Percentiles rank a stretch among this genome's conserved stretches.
These are phyloP conservation scores for Clarireedia paspali DNA, from an alignment of 2,329 filamentous ascomycete species.

Conservation along the genomic window DNA sequence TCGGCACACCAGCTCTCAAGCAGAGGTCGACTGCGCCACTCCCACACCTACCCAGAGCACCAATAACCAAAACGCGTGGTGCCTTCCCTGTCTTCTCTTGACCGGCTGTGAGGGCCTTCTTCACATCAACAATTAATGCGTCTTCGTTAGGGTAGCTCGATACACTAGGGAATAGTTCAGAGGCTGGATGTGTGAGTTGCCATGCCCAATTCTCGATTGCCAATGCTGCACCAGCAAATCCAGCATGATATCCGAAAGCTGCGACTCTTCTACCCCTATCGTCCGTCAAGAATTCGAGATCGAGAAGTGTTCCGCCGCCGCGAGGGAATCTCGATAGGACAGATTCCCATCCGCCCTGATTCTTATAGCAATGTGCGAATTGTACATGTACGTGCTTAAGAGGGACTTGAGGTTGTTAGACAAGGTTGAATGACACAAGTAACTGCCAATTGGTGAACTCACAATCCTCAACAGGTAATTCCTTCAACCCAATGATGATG, in stretches of 20 bases:
- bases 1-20: slow-evolving; percentile 62
- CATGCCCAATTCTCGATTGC: slow-evolving; percentile 76
- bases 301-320: slow-evolving; percentile 69
- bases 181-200: slow-evolving; percentile 64
- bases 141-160: slow-evolving; percentile 67
- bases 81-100: slow-evolving; percentile 57
- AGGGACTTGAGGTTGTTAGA: slow-evolving; percentile 37
- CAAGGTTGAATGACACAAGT: not conserved
- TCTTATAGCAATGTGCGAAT: slow-evolving; percentile 70
- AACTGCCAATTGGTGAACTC: slow-evolving; percentile 21
- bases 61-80: slow-evolving; percentile 77
- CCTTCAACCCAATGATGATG: slow-evolving; percentile 71
- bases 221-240: slow-evolving; percentile 64
- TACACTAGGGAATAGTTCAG: slow-evolving; percentile 57
- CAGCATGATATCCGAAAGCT: slow-evolving; percentile 57
- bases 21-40: slow-evolving; percentile 77
- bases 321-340: slow-evolving; percentile 73
- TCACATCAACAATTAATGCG: slow-evolving; percentile 65
- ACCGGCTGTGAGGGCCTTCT: slow-evolving; percentile 59
- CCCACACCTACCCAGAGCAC: slow-evolving; percentile 76
- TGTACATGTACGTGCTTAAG: slow-evolving; percentile 66
- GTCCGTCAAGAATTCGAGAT: slow-evolving; percentile 81
- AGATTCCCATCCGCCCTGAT: slow-evolving; percentile 69
- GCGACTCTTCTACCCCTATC: slow-evolving; percentile 63
- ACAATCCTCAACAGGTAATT: slow-evolving; percentile 64